Base-by-base conservation (phyloP, 2,329 filamentous ascomycete genomes). In the Colletotrichum eleusines region DNA sequence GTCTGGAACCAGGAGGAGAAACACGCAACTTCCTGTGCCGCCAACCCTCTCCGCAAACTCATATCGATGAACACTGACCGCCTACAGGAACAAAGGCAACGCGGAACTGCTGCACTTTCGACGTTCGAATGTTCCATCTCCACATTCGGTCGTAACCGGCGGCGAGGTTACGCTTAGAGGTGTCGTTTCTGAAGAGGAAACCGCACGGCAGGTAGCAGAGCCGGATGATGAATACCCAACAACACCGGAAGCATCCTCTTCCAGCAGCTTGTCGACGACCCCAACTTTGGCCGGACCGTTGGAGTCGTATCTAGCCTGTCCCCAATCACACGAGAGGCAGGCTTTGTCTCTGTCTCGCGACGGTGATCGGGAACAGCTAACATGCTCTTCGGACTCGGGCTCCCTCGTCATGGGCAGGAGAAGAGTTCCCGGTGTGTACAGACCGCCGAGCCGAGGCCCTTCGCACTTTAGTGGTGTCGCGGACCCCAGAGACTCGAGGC, bases 91-190 rank as follows among this genome's bases (percentile, higher is more conserved):
- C 38, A 63, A 38, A 42, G 18, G 5, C 8, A 23, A 57, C 14
- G 14, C 16, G 20, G 12, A 26, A 9, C 26, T 23, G 20, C 20
- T n/a, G 20, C 20, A 8, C 38, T 58, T 58, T 42, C 33, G 63
- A 46, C 68, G 57, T 23, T 71, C 57, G 35, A 23, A 18, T 9
- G 63, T 57, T 1, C 57, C 57, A 23, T 71, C 68, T 11, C 68
- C 63, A 8, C 57, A 63, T 28, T 68, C 68, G 3, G 14, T 66
- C 20, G 11, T 65, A 2, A 23, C 16, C 3, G 31, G 33, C 20
- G 20, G 38, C 7, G 60, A 33, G 26, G 26, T 26, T 31, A 7
- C 35, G 2, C 7, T 12, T 5, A 9, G 7, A 26, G 18, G 26
- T 28, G 20, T 9, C 26, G 2, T 9, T 33, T 12, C 2, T 23